Percentiles rank a stretch among this genome's conserved stretches.
These are phyloP conservation scores for Esteya vermicola DNA, from an alignment of 2,329 filamentous ascomycete species.

Conservation along the genomic window DNA sequence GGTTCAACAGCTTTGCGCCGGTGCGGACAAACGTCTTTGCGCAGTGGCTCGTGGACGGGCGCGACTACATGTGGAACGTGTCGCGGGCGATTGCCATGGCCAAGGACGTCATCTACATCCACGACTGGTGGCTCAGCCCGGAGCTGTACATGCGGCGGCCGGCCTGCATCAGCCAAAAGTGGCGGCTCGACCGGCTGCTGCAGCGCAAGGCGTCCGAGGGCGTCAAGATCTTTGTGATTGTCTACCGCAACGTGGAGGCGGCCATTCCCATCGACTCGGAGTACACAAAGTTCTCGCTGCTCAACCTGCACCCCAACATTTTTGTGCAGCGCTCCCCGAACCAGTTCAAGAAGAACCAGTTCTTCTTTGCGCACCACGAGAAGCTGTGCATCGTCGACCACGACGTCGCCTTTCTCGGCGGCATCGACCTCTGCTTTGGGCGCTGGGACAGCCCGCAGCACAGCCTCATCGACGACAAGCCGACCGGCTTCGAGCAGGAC, in stretches of 20 bases:
- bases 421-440: slow-evolving; percentile 92
- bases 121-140: slow-evolving; percentile 94
- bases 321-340: slow-evolving; percentile 95
- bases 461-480: slow-evolving; percentile 78
- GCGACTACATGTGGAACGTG: slow-evolving; percentile 99
- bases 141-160: slow-evolving; percentile 91
- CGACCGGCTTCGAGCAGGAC: slow-evolving; percentile 78
- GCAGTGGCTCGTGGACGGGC: slow-evolving; percentile 91
- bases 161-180: slow-evolving; percentile 92
- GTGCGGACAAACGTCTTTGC: slow-evolving; percentile 77
- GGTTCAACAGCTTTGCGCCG: slow-evolving; percentile 88
- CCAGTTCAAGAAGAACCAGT: slow-evolving; percentile 96
- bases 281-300: slow-evolving; percentile 90
- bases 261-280: slow-evolving; percentile 96
- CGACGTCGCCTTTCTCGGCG: slow-evolving; percentile 87
- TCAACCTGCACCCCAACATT: slow-evolving; percentile 91
- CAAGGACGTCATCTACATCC: slow-evolving; percentile 94
- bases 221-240: slow-evolving; percentile 93
- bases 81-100: slow-evolving; percentile 95
- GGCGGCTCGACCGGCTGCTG: slow-evolving; percentile 86
- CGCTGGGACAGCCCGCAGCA: slow-evolving; percentile 96
- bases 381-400: slow-evolving; percentile 97
- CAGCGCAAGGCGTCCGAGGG: slow-evolving; percentile 88
- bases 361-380: slow-evolving; percentile 98
- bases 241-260: slow-evolving; percentile 95